Percentiles rank a stretch among this genome's conserved stretches.
phyloP scores from a whole-genome alignment of 2,329 filamentous ascomycete genomes.

The Emergomyces africanus region DNA sequence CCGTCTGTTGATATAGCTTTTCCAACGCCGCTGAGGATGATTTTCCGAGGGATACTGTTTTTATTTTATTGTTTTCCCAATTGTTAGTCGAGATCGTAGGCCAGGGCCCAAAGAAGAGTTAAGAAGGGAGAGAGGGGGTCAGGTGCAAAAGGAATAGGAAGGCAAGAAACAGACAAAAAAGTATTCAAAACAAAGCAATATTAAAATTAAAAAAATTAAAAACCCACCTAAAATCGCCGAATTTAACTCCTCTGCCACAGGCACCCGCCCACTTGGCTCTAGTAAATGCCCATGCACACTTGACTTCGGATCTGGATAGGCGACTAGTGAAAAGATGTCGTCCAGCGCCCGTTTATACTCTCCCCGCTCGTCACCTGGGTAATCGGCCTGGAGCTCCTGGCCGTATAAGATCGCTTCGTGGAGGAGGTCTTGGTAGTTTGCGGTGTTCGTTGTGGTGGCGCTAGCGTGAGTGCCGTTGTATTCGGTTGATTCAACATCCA shows the following conservation, averaged over 20 bases:
- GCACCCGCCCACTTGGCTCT: constrained; percentile 58
- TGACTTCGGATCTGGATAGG: constrained; percentile 68
- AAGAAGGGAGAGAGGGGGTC: background rate
- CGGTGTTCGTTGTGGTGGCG: constrained; percentile 13
- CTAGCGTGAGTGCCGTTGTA: background rate
- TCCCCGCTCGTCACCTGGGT: constrained; percentile 54
- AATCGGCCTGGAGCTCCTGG: constrained; percentile 63
- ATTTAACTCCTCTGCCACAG: constrained; percentile 87
- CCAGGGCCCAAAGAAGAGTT: too few species aligned
- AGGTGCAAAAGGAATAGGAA: background rate
- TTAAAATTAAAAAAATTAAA: constrained; percentile 6
- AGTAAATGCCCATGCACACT: constrained; percentile 68
- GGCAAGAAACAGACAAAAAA: background rate
- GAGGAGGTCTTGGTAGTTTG: constrained; percentile 43
- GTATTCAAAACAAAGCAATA: background rate
- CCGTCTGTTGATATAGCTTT: constrained; percentile 73
- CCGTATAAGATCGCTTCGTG: constrained; percentile 66
- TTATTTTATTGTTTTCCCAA: constrained; percentile 12
- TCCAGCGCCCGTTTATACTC: constrained; percentile 62
- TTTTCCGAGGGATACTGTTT: constrained; percentile 72
- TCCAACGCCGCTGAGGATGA: constrained; percentile 78
- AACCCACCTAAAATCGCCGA: constrained; percentile 75
- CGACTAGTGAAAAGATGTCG: constrained; percentile 79
- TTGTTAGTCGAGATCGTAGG: too few species aligned
- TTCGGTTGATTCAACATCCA: constrained; percentile 20